Percentiles rank a stretch among this genome's conserved stretches.
Evolutionary conservation across 2,329 filamentous ascomycete genomes (phyloP).

Genomic region (Fusarium tanahbumbuense): DNA sequence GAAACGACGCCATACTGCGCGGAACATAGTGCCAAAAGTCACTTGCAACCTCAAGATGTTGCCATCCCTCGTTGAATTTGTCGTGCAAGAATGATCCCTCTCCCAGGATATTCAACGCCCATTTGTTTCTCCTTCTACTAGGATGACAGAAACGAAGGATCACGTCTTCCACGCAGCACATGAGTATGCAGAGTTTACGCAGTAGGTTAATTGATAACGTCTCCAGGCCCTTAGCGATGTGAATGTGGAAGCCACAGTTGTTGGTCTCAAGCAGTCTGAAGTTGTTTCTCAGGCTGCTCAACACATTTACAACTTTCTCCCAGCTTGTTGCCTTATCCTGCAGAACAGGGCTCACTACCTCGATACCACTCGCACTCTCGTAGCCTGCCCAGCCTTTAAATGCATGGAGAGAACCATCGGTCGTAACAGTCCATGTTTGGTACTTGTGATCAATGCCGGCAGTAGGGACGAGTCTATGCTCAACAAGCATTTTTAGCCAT

Average conservation of each 20-base stretch:
- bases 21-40: slow-evolving; percentile 30
- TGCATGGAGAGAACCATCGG: slow-evolving; percentile 1
- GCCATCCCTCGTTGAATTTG: background rate
- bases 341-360: slow-evolving; percentile 29
- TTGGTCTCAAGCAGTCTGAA: slow-evolving; percentile 14
- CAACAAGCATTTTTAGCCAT: slow-evolving; percentile 13
- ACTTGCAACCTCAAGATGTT: background rate
- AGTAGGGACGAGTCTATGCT: background rate
- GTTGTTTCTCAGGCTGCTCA: slow-evolving; percentile 25
- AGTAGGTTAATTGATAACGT: slow-evolving; percentile 11
- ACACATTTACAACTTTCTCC: slow-evolving; percentile 30
- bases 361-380: slow-evolving; percentile 6
- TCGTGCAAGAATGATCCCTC: background rate
- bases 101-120: background rate
- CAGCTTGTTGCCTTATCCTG: slow-evolving; percentile 25
- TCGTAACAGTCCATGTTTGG: slow-evolving; percentile 26
- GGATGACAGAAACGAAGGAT: slow-evolving; percentile 30
- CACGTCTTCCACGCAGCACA: slow-evolving; percentile 29
- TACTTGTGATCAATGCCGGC: background rate
- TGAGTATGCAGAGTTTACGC: slow-evolving; percentile 26
- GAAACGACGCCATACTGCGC: background rate
- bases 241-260: slow-evolving; percentile 35
- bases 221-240: slow-evolving; percentile 28
- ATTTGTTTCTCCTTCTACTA: background rate
- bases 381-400: slow-evolving; percentile 19